phyloP scores from a whole-genome alignment of 108 stramenopile species.

The Cyclotella sp. region DNA sequence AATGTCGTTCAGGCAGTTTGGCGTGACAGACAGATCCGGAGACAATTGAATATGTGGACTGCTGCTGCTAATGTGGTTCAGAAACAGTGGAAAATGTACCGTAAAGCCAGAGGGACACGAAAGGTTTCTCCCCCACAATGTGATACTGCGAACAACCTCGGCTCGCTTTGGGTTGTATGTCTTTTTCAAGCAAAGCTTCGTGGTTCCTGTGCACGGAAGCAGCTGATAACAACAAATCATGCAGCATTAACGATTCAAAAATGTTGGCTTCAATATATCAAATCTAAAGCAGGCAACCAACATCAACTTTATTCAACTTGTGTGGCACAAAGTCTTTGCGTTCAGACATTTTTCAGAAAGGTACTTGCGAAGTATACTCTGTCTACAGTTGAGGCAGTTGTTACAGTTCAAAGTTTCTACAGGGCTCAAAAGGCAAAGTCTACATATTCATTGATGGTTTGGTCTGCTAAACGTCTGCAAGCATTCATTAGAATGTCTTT shows the following conservation, averaged over 20 bases:
- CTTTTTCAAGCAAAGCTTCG: background rate
- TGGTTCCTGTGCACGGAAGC: background rate
- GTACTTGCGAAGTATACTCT: background rate
- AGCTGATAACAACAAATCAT: background rate
- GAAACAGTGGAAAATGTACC: too few relatives aligned
- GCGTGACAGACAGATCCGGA: background rate
- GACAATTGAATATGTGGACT: too few relatives aligned
- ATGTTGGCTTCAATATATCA: background rate
- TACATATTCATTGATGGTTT: background rate
- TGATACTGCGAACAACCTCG: background rate
- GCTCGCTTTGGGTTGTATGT: background rate
- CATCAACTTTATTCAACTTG: background rate
- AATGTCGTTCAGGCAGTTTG: background rate
- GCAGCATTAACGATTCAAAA: constrained; percentile 8
- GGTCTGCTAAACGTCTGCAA: background rate
- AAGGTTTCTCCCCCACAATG: background rate
- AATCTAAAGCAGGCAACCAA: background rate
- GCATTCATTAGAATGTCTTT: constrained; percentile 4
- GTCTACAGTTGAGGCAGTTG: background rate
- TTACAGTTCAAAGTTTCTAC: background rate
- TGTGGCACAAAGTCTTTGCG: background rate
- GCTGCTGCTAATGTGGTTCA: too few relatives aligned
- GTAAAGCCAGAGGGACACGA: background rate
- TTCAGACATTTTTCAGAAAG: constrained; percentile 1
- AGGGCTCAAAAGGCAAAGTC: background rate